phyloP scores from a whole-genome alignment of 2,329 filamentous ascomycete species.

The Fusarium newnesense region DNA sequence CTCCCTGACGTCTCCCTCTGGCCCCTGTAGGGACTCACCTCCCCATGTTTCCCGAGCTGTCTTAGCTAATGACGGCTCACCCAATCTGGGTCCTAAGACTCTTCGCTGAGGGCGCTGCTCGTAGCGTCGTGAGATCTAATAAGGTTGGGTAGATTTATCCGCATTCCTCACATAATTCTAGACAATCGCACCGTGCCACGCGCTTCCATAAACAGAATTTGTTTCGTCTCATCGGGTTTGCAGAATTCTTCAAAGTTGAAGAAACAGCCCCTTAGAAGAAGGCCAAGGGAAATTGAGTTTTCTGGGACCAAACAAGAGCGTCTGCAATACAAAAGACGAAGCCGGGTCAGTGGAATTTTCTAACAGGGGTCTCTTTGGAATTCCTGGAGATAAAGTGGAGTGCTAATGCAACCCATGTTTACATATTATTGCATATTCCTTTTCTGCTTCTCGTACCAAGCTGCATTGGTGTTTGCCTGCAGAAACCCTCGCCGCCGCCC shows the following conservation, averaged over 20 bases:
- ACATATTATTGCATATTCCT: conserved; percentile 20
- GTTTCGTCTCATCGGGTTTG: neutral
- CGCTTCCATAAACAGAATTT: neutral
- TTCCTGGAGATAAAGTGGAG: conserved; percentile 30
- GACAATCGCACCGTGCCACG: neutral
- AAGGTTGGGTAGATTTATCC: conserved; percentile 32
- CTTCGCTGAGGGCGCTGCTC: conserved; percentile 43
- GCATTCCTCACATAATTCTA: conserved; percentile 24
- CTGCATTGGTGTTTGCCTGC: conserved; percentile 37
- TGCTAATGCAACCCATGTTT: conserved; percentile 4
- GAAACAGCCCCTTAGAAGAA: neutral
- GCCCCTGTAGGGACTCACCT: conserved; percentile 11
- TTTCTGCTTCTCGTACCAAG: conserved; percentile 27
- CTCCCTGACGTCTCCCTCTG: neutral
- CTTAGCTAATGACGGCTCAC: conserved; percentile 24
- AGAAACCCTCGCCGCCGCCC: conserved; percentile 21
- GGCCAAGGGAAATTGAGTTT: neutral
- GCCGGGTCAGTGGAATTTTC: neutral
- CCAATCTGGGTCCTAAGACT: conserved; percentile 30
- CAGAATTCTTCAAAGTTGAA: neutral
- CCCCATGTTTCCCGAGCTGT: conserved; percentile 22
- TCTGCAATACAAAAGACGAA: neutral
- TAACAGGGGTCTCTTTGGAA: conserved; percentile 8
- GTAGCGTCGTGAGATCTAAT: conserved; percentile 22
- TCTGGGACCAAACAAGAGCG: neutral